Evolutionary conservation across 1,284 basidiomycete species (phyloP), one percentile per base, ranked within the genome.

Genomic region (Lignosus rhinocerotis): DNA sequence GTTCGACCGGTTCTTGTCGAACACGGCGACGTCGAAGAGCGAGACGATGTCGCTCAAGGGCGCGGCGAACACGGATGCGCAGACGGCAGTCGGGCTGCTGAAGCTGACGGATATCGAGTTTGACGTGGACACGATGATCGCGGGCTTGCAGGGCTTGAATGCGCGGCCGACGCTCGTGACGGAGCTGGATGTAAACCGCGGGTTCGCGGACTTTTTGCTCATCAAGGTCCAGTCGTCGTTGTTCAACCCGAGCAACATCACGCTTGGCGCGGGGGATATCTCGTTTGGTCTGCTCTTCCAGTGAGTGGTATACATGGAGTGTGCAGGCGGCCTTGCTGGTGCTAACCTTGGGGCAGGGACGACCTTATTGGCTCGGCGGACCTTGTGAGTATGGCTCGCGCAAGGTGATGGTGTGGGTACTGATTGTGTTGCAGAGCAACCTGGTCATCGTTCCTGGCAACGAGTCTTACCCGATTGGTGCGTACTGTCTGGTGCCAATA

Each of bases 61-160:
- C 17, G 66, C 73, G 16, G 86, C 86, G 9, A 81, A 84, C 66
- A 80, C 80, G 6, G 80, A 82, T 57, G 85, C 87, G 4, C 74
- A 76, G n/a, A 92, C 90, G 1, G 89, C 87, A 5, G 83, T 91
- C 52, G 90, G 90, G n/a, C 65, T 83, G n/a, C 71, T 92, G 61
- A 83, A 78, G 17, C 71, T 88, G 16, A 76, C 72, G 33, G 80
- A 78, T 60, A 90, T 92, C 62, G 76, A 75, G 10, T 92, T 92
- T 69, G 78, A 80, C 5, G 86, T 92, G 9, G 71, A 81, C 55
- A 85, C 87, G 1, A 75, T 77, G 6, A 81, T 92, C 48, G 77
- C 78, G 6, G 90, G 90, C 54, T 70, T 92, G 58, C 86, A 91
- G 71, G 88, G 88, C 45, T 75, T 92, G 59, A 78, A 81, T 62